These are phyloP conservation scores for Aspergillus arachidicola DNA, from an alignment of 2,329 filamentous ascomycete genomes.

Conservation along the genomic window DNA sequence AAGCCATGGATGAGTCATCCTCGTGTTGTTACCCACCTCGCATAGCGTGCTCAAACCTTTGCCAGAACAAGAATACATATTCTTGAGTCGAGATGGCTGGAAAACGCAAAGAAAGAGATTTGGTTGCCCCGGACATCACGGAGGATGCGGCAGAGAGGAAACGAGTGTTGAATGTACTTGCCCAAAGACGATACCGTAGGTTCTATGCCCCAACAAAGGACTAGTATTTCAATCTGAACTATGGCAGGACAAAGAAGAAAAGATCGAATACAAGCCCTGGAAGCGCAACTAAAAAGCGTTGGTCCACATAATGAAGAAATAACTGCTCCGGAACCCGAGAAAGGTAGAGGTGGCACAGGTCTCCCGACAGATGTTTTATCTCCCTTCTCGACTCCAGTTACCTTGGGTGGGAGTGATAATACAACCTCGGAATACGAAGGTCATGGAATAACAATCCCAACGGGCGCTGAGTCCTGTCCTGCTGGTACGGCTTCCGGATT, in stretches of 20 bases:
- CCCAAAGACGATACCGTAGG: constrained; percentile 55
- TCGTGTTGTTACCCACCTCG: neutral
- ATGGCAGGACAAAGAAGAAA: constrained; percentile 19
- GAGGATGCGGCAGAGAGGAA: constrained; percentile 58
- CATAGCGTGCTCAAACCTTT: neutral
- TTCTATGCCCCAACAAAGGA: neutral
- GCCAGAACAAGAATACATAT: neutral
- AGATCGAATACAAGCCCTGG: constrained; percentile 19
- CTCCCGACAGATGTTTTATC: neutral
- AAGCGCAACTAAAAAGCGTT: constrained; percentile 12
- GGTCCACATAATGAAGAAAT: neutral
- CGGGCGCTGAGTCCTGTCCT: neutral
- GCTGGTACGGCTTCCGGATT: neutral
- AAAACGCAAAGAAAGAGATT: constrained; percentile 8
- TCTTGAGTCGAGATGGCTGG: neutral
- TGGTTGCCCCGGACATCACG: constrained; percentile 15
- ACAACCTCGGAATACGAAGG: neutral
- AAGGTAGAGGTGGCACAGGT: neutral
- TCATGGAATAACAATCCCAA: neutral
- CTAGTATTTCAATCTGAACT: neutral
- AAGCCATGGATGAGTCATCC: neutral
- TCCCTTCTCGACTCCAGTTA: neutral
- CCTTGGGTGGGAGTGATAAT: neutral
- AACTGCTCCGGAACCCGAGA: neutral
- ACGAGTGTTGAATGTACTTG: constrained; percentile 56